Evolutionary conservation across 257 asterid genomes (phyloP).

Genomic region (Solanum megistacrolobum): DNA sequence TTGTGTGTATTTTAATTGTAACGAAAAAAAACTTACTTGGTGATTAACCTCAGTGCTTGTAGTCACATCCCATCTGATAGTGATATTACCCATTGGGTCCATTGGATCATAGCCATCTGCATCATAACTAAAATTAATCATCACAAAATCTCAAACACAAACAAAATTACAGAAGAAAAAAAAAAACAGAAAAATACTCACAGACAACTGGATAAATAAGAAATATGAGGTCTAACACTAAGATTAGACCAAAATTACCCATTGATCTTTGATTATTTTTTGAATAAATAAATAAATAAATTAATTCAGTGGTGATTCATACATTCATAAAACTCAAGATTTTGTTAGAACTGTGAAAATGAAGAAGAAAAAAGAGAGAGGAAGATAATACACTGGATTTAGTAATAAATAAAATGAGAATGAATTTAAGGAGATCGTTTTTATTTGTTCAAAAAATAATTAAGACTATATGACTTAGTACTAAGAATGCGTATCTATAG

Average conservation of each 20-base stretch:
- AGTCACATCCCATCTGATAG: conserved; percentile 66
- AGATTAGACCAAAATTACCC: conserved; percentile 9
- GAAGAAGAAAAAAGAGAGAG: background rate
- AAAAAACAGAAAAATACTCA: conserved; percentile 22
- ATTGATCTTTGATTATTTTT: conserved; percentile 9
- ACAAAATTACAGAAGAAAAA: background rate
- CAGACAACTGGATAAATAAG: conserved; percentile 25
- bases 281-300: background rate
- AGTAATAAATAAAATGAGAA: background rate
- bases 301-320: background rate
- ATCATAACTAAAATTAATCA: conserved; percentile 41
- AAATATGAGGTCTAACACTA: conserved; percentile 8
- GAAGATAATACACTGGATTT: background rate
- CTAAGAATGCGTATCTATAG: conserved; percentile 18
- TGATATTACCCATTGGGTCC: conserved; percentile 78
- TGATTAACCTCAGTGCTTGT: conserved; percentile 22
- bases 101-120: conserved; percentile 80
- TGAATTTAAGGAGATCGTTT: background rate
- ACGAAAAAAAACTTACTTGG: conserved; percentile 27
- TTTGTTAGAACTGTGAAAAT: background rate
- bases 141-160: conserved; percentile 6
- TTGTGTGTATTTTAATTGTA: background rate
- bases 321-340: background rate
- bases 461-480: conserved; percentile 12
- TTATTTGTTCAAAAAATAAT: background rate